Evolutionary conservation across 2,329 filamentous ascomycete genomes (phyloP).

Genomic region (Pezicula carpinea): DNA sequence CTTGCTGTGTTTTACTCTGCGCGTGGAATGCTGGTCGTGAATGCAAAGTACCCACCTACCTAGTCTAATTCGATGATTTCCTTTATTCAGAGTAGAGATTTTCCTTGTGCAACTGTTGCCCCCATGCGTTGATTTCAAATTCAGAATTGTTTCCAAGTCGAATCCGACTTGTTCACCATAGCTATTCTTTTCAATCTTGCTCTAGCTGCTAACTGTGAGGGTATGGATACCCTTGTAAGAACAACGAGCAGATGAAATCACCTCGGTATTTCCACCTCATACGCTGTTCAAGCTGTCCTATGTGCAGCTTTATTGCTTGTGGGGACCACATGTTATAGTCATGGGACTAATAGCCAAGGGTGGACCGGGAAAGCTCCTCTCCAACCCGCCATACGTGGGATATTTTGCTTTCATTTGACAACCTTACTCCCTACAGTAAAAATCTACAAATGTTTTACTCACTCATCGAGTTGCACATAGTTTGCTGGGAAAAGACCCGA

Average conservation of each 20-base stretch:
- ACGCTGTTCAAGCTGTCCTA: background rate
- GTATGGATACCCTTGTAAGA: too few species aligned
- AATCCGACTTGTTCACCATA: too few species aligned
- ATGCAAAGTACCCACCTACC: constrained; percentile 1
- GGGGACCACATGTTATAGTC: too few species aligned
- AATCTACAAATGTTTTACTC: constrained; percentile 4
- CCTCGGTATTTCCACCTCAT: background rate
- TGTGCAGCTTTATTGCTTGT: background rate
- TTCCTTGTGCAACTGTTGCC: too few species aligned
- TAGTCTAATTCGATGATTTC: constrained; percentile 3
- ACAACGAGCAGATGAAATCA: too few species aligned
- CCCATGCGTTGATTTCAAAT: too few species aligned
- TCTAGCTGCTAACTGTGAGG: too few species aligned
- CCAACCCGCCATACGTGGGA: background rate
- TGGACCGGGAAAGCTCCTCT: too few species aligned
- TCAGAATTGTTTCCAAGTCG: too few species aligned
- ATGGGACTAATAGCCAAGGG: too few species aligned
- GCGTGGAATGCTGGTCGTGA: background rate
- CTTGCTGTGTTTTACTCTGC: too few species aligned
- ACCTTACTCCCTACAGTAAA: background rate
- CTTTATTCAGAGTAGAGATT: background rate
- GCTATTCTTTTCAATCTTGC: too few species aligned
- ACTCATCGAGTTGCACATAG: constrained; percentile 53
- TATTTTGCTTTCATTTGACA: constrained; percentile 2
- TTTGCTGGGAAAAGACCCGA: constrained; percentile 80